Base-by-base conservation (phyloP, 257 asterid genomes). In the Rehmannia glutinosa region DNA sequence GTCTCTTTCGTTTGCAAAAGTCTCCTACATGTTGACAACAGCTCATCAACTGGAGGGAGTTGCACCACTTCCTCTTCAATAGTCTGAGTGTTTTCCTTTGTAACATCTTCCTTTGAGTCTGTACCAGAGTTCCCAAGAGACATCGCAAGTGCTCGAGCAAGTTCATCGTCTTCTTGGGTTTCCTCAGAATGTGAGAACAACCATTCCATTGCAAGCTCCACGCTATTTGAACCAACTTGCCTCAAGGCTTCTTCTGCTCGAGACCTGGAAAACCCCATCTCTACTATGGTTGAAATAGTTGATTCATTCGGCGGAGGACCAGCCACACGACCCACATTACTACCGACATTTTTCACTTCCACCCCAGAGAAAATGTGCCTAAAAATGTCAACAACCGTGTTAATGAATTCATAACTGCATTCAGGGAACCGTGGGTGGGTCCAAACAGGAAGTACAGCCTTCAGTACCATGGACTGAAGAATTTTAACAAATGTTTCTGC, bases 151-250 rank as follows among this genome's bases (percentile, higher is more conserved):
- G 98, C 98, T 66, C 96, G 95, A 72, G 98, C 97, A 73, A 92
- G 98, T 76, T 92, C 98, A 77, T 92, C 97, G 64, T 92, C 98
- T 77, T 92, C 98, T 65, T 73, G 97, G 55, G 58, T 51, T 76
- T 92, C 98, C 87, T 92, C 98, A 4, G 95, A 95, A 80, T 92
- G 98, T 61, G 98, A 89, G 78, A 84, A 89, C 80, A 92, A 57
- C 98, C 98, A 92, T 66, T 92, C 98, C 98, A 89, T 92, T 38
- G 98, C 98, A 80, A 89, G 82, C 86, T 89, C 97, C 82, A 92
- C 98, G 35, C 96, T 92, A 72, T 89, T 87, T 49, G 97, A 84
- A 69, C 97, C 98, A 78, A 92, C 97, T 70, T 92, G 98, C 83
- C 98, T 83, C 76, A 92, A 62, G 30, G 97, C 98, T 63, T 87